phyloP scores from a whole-genome alignment of 495 filamentous ascomycete genomes.

The Pseudevernia furfuracea region DNA sequence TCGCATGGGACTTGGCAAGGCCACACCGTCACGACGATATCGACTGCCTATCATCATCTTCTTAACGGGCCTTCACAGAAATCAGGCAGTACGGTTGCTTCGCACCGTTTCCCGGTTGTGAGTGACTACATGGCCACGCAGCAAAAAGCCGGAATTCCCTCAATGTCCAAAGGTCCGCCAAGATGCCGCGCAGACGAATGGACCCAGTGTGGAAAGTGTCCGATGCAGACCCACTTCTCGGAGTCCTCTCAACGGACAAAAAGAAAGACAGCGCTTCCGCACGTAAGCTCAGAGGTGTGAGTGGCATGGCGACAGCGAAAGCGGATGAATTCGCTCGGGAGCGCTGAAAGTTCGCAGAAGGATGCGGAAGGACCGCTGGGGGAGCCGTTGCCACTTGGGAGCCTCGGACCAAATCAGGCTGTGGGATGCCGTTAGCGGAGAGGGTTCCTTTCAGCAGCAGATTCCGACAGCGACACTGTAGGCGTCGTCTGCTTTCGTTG shows the following conservation, averaged over 20 bases:
- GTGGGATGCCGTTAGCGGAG: background rate
- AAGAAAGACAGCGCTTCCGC: background rate
- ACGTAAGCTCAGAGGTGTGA: background rate
- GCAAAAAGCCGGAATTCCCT: background rate
- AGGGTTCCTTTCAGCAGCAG: no score
- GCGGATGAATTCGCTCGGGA: background rate
- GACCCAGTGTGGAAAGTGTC: no score
- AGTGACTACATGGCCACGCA: background rate
- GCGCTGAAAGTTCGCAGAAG: background rate
- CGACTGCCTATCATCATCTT: no score
- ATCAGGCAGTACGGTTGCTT: no score
- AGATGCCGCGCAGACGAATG: background rate
- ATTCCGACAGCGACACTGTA: no score
- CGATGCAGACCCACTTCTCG: background rate
- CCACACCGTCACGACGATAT: no score
- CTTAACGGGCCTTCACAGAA: no score
- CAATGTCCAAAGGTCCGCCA: background rate
- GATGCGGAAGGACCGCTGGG: background rate
- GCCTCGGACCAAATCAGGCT: background rate
- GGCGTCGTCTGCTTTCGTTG: no score
- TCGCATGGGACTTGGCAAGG: no score
- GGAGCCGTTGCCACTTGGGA: background rate
- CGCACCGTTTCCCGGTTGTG: no score
- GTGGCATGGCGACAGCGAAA: background rate
- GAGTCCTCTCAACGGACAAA: background rate